Evolutionary conservation across 2,329 filamentous ascomycete species (phyloP), one percentile per base, ranked within the genome.

Genomic region (Shiraia bambusicola): DNA sequence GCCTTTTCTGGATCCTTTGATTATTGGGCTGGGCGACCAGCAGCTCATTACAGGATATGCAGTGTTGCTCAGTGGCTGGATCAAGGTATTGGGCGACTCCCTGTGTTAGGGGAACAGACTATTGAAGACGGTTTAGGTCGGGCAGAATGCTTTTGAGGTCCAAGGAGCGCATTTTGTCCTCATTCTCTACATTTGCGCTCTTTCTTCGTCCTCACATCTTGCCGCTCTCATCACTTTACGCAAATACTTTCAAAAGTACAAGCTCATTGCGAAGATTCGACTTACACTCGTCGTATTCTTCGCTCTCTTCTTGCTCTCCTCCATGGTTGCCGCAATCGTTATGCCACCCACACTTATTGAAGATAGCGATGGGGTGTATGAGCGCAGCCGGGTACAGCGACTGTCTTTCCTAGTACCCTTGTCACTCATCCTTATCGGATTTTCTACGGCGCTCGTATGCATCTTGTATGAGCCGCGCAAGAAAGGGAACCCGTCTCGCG

Each of bases 21-120:
- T 65, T 17, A 63, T 66, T 31, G 58, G 58, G 0, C 40, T 65
- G 5, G 63, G 58, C 2, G 59, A 65, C 37, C 61, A 65, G 40
- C 61, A 65, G 33, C 48, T 65, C 16, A 50, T 65, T 5, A 65
- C 63, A 1, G 61, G 63, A 2, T 64, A 61, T 29, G 61, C 58
- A 5, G 56, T 65, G 3, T 37, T 66, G 13, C 40, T 66, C 10
- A 65, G 55, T 30, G 63, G 54, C 3, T 66, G 57, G 54, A 59
- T 64, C 19, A 63, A 65, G 43, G 59, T 60, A 34, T 1, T 17
- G 10, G 7, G 12, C 17, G 30, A 24, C 6, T n/a, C 14, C 9
- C 17, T 27, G 3, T 19, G 3, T 14, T 8, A n/a, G 3, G 7
- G 10, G 12, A 15, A 10, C 7, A 3, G 25, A 12, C 26, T 15